phyloP scores from a whole-genome alignment of 441 rosid species.

The Adansonia gregorii region DNA sequence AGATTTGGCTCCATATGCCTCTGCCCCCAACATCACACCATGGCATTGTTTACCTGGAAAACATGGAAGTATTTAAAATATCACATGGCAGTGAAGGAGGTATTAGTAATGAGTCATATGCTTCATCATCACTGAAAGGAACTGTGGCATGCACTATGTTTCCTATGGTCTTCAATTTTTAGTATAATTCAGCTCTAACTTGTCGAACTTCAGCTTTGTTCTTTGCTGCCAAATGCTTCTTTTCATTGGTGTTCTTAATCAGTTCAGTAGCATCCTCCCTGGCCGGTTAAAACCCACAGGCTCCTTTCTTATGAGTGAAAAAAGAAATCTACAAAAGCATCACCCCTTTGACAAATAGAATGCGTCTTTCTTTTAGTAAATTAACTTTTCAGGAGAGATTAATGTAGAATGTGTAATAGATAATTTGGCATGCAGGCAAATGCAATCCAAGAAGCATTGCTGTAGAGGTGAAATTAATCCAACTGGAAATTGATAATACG shows the following conservation, averaged over 20 bases:
- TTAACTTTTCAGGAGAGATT: too few species aligned
- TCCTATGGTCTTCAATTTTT: conserved; percentile 37
- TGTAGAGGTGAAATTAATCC: too few species aligned
- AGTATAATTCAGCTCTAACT: conserved; percentile 39
- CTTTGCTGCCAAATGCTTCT: conserved; percentile 36
- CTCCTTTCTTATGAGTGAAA: background rate
- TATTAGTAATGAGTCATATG: conserved; percentile 37
- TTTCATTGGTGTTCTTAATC: conserved; percentile 43
- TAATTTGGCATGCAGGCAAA: too few species aligned
- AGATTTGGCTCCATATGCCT: conserved; percentile 47
- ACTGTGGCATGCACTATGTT: too few species aligned
- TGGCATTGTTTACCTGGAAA: conserved; percentile 50
- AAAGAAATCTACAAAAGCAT: too few species aligned
- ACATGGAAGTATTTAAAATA: conserved; percentile 39
- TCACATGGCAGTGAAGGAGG: conserved; percentile 49
- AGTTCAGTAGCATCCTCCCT: conserved; percentile 50
- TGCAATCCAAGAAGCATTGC: too few species aligned
- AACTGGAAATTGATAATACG: too few species aligned
- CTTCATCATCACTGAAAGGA: too few species aligned
- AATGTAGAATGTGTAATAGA: too few species aligned
- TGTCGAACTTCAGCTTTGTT: conserved; percentile 51
- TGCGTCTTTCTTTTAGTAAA: too few species aligned
- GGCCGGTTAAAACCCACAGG: conserved; percentile 28
- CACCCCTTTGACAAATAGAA: too few species aligned
- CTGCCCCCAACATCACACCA: conserved; percentile 47